phyloP scores from a whole-genome alignment of 1,284 basidiomycete genomes.

The Cystobasidiaceae sp. region DNA sequence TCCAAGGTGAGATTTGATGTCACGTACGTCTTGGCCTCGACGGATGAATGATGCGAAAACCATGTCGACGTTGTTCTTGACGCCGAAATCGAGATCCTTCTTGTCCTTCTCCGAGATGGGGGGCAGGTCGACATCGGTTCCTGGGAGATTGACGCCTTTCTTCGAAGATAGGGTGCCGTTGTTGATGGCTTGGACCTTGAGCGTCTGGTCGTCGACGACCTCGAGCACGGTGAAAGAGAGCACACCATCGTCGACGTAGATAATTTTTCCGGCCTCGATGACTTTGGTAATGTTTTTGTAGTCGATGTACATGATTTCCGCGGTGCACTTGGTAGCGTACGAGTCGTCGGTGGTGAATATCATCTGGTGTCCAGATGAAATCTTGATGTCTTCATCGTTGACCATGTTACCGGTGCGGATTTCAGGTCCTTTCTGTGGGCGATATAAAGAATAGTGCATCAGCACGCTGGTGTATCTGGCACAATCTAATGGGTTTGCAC shows the following conservation, averaged over 20 bases:
- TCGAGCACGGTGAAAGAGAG: conserved; percentile 86
- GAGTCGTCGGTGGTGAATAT: conserved; percentile 78
- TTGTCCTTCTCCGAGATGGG: conserved; percentile 98
- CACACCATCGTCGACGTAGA: conserved; percentile 97
- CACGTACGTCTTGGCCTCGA: conserved; percentile 79
- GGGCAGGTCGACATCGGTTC: conserved; percentile 95
- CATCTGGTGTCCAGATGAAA: conserved; percentile 91
- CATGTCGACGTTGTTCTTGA: conserved; percentile 98
- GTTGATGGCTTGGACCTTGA: conserved; percentile 80
- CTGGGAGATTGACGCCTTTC: conserved; percentile 99
- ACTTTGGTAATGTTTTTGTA: conserved; percentile 95
- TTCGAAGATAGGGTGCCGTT: conserved; percentile 88
- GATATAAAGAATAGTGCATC: not conserved
- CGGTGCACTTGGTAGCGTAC: conserved; percentile 72
- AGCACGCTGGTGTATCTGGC: no score
- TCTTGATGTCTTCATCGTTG: conserved; percentile 73
- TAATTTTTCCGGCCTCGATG: conserved; percentile 87
- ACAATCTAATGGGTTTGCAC: conserved; percentile 40
- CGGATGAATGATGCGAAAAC: conserved; percentile 97
- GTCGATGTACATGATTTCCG: conserved; percentile 82
- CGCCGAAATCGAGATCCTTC: conserved; percentile 88
- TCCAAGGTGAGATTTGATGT: conserved; percentile 85
- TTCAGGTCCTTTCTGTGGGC: conserved; percentile 87
- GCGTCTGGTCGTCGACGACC: conserved; percentile 65
- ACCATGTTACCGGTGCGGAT: conserved; percentile 95